Base-by-base conservation (phyloP, 1,139 yeast species). In the Yamadazyma diddensiae region DNA sequence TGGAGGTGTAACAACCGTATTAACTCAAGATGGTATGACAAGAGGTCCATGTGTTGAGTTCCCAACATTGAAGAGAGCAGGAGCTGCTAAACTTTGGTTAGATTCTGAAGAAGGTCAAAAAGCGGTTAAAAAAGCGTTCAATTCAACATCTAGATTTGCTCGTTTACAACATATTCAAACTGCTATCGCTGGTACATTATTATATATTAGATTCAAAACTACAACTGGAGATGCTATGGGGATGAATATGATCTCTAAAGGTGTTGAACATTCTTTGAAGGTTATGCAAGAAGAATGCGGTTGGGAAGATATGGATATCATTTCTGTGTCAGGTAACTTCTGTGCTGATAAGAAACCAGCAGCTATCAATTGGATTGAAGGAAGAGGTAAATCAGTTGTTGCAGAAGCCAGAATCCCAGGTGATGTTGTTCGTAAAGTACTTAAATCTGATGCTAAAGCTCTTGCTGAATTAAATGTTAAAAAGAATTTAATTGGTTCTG, bases 201-300 rank as follows among this genome's bases (percentile, higher is more conserved):
- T 94, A 50, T 92, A 76, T 54, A 82, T 94, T 49, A 79, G 98
- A 52, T 92, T 92, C 70, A 79, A 90, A 56, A 92, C 99, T 17
- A 88, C 96, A 26, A 92, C 99, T 21, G 99, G 99, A 60, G 99
- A 92, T 68, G 98, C 98, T 13, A 92, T 92, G 99, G 99, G 98
- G 46, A 92, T 92, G 99, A 92, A 92, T 57, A 94, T 92, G 99
- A 94, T 92, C 45, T 92, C 98, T 20, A 92, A 92, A 63, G 99
- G 98, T 59, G 97, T 87, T 33, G 99, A 94, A 59, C 72, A 70
- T 57, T 77, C 96, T 2, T 74, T 92, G 53, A 79, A 80, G 46
- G 79, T 73, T 56, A 88, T 92, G 96, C 78, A 74, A 30, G 87
- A 83, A 52, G 88, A 82, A 50, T 82, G 83, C 56, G 97, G 97